Percentiles rank a stretch among this genome's conserved stretches.
phyloP scores from a whole-genome alignment of 495 filamentous ascomycete genomes.

The Amphirosellinia nigrospora region DNA sequence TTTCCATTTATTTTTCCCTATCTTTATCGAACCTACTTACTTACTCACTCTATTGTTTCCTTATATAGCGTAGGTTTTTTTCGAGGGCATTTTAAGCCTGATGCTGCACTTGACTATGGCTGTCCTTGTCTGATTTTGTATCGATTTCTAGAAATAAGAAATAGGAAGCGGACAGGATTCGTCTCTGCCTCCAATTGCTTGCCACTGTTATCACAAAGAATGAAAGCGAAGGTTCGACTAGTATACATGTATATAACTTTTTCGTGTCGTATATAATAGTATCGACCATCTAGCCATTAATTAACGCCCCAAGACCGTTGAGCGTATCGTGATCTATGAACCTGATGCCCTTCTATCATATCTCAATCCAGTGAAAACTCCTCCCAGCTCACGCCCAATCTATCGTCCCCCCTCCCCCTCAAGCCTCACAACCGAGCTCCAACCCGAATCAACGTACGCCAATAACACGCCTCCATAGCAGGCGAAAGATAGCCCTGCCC shows the following conservation, averaged over 20 bases:
- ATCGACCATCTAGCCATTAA: neutral
- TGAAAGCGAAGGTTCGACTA: neutral
- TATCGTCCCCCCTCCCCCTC: constrained; percentile 30
- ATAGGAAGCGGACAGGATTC: neutral
- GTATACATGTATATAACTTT: neutral
- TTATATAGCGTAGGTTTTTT: no score
- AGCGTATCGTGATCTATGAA: neutral
- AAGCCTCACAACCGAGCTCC: constrained; percentile 29
- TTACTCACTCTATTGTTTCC: no score
- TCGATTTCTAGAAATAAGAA: no score
- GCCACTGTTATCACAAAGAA: no score
- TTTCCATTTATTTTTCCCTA: no score
- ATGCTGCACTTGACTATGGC: neutral
- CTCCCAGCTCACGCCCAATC: constrained; percentile 40
- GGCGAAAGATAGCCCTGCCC: constrained; percentile 36
- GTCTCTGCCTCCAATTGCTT: no score
- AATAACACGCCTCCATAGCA: constrained; percentile 46
- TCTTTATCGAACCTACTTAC: no score
- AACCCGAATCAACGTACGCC: constrained; percentile 41
- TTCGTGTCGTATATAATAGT: neutral
- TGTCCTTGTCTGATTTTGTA: constrained; percentile 4
- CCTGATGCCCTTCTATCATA: neutral
- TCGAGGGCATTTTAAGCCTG: neutral
- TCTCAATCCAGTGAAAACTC: constrained; percentile 33
- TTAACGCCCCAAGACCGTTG: neutral